phyloP scores from a whole-genome alignment of 371 early-diverging fungal genomes.

The Lichtheimia hyalospora region DNA sequence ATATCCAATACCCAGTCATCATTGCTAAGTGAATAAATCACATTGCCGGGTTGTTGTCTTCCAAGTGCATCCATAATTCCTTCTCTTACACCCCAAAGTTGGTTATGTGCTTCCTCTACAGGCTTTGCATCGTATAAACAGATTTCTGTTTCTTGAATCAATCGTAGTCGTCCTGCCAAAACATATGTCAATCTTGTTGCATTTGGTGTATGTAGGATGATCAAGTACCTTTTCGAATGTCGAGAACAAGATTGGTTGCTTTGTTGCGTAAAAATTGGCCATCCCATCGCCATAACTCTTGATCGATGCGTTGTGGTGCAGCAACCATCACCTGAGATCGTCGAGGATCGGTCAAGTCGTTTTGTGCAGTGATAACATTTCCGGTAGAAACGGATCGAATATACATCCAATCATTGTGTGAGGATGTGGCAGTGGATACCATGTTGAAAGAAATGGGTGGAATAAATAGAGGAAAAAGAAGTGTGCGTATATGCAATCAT shows the following conservation, averaged over 20 bases:
- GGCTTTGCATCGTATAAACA: conserved; percentile 39
- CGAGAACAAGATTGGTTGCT: conserved; percentile 39
- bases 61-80: conserved; percentile 14
- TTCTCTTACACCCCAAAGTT: conserved; percentile 40
- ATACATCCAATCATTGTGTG: conserved; percentile 34
- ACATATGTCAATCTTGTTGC: neutral
- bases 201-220: neutral
- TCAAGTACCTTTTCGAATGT: conserved; percentile 48
- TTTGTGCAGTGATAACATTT: conserved; percentile 28
- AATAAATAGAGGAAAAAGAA: neutral
- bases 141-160: conserved; percentile 54
- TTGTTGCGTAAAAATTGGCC: conserved; percentile 43
- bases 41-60: conserved; percentile 23
- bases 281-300: conserved; percentile 49
- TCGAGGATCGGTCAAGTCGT: neutral
- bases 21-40: conserved; percentile 36
- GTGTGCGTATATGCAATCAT: neutral
- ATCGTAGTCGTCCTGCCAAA: conserved; percentile 36
- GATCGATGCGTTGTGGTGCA: conserved; percentile 26
- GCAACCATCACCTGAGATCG: conserved; percentile 42
- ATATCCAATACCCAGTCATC: conserved; percentile 51
- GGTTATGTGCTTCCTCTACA: conserved; percentile 37
- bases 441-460: neutral
- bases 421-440: conserved; percentile 4
- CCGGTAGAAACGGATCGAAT: conserved; percentile 40